Percentiles rank a stretch among this genome's conserved stretches.
These are phyloP conservation scores for Bruguiera sexangula DNA, from an alignment of 345 rosid species.

Conservation along the genomic window DNA sequence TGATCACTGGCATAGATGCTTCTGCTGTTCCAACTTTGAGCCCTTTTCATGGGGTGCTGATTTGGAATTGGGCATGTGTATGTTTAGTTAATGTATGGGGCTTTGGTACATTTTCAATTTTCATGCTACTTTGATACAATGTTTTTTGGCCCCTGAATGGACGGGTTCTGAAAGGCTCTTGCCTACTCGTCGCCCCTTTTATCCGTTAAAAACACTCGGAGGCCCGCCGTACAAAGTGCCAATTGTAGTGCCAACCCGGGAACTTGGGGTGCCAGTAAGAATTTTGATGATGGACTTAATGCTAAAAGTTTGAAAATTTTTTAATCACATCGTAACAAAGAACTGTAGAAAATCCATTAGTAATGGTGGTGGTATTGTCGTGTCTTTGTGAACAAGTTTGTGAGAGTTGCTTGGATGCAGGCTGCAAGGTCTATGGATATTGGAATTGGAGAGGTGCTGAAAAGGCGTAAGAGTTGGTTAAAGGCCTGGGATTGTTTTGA, in stretches of 20 bases:
- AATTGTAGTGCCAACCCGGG: conserved; percentile 81
- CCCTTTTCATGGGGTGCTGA: no score
- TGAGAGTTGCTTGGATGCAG: conserved; percentile 71
- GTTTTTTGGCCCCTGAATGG: conserved; percentile 37
- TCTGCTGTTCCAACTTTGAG: no score
- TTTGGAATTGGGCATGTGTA: not conserved
- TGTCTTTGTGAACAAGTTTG: conserved; percentile 40
- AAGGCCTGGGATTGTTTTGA: conserved; percentile 39
- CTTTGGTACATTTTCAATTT: not conserved
- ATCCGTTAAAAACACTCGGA: conserved; percentile 55
- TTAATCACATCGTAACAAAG: not conserved
- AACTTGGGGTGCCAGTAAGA: conserved; percentile 87
- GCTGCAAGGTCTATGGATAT: conserved; percentile 54
- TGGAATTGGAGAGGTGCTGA: conserved; percentile 60
- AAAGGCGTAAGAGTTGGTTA: conserved; percentile 81
- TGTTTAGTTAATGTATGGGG: not conserved
- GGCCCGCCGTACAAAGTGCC: conserved; percentile 76
- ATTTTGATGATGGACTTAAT: not conserved
- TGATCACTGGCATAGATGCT: no score
- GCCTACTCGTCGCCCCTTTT: conserved; percentile 63
- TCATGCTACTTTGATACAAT: not conserved
- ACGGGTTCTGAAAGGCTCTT: conserved; percentile 95
- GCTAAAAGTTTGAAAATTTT: not conserved
- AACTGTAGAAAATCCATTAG: not conserved
- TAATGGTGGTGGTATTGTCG: conserved; percentile 1